Percentiles rank a stretch among this genome's conserved stretches.
These are phyloP conservation scores for Parvularia atlantis DNA, from an alignment of 78 protist genomes.

Conservation along the genomic window DNA sequence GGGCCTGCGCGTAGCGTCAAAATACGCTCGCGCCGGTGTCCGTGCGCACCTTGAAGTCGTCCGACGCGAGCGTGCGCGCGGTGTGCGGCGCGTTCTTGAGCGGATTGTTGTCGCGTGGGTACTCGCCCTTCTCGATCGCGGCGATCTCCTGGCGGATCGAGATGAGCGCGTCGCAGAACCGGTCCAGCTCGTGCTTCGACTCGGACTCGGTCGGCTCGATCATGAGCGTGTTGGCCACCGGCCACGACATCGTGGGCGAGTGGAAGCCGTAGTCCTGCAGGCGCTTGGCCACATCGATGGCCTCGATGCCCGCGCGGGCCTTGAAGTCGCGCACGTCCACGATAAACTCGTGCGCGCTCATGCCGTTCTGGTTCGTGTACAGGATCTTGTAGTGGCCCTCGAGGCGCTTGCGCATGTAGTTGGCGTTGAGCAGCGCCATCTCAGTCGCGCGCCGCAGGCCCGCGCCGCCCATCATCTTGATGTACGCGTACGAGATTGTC, in stretches of 20 bases:
- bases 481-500: slow-evolving; percentile 86
- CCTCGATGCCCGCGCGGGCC: slow-evolving; percentile 66
- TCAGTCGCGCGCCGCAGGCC: slow-evolving; percentile 66
- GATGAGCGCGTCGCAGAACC: slow-evolving; percentile 84
- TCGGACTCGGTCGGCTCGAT: slow-evolving; percentile 95
- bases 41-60: slow-evolving; percentile 63
- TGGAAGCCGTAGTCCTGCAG: slow-evolving; percentile 85
- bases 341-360: slow-evolving; percentile 90
- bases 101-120: slow-evolving; percentile 28
- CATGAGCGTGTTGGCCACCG: slow-evolving; percentile 94
- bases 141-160: slow-evolving; percentile 80
- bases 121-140: slow-evolving; percentile 64
- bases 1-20: slow-evolving; percentile 35
- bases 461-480: slow-evolving; percentile 74
- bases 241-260: slow-evolving; percentile 76
- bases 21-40: slow-evolving; percentile 46
- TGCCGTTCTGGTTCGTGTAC: slow-evolving; percentile 61
- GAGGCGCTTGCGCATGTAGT: slow-evolving; percentile 89
- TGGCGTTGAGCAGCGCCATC: slow-evolving; percentile 88
- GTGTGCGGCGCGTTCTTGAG: slow-evolving; percentile 84
- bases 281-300: slow-evolving; percentile 95
- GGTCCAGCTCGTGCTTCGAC: slow-evolving; percentile 81
- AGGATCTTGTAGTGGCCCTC: slow-evolving; percentile 64
- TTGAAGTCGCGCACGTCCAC: slow-evolving; percentile 75
- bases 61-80: slow-evolving; percentile 6